Percentiles rank a stretch among this genome's conserved stretches.
Evolutionary conservation across 495 filamentous ascomycete genomes (phyloP).

Genomic region (Penicillium angulare): DNA sequence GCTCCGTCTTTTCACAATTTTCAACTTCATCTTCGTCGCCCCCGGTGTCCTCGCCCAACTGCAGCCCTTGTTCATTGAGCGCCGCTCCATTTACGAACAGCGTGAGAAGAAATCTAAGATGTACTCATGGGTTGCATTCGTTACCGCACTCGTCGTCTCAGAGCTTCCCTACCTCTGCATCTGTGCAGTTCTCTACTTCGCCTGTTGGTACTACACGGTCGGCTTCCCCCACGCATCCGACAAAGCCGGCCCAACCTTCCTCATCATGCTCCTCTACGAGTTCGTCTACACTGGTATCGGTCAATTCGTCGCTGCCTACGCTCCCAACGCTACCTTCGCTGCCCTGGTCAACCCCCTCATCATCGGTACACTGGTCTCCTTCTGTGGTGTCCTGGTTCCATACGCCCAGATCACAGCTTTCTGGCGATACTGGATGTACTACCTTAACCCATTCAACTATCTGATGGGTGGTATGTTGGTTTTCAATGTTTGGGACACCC

Average conservation of each 20-base stretch:
- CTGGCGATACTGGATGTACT: slow-evolving; percentile 77
- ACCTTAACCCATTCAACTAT: slow-evolving; percentile 69
- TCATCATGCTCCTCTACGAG: slow-evolving; percentile 55
- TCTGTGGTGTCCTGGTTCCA: slow-evolving; percentile 50
- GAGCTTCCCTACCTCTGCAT: slow-evolving; percentile 54
- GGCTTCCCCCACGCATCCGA: slow-evolving; percentile 33
- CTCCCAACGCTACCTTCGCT: slow-evolving; percentile 55
- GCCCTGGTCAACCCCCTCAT: slow-evolving; percentile 56
- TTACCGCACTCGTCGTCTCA: slow-evolving; percentile 47
- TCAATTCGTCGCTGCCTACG: slow-evolving; percentile 58
- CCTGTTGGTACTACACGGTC: slow-evolving; percentile 53
- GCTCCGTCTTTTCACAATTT: slow-evolving; percentile 44
- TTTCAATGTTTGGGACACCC: slow-evolving; percentile 53
- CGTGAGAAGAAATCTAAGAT: slow-evolving; percentile 53
- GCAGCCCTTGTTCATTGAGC: slow-evolving; percentile 53
- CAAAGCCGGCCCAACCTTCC: slow-evolving; percentile 54
- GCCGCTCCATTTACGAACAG: slow-evolving; percentile 51
- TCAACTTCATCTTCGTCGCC: slow-evolving; percentile 51
- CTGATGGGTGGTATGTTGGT: slow-evolving; percentile 60
- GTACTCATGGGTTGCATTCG: slow-evolving; percentile 57
- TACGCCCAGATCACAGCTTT: slow-evolving; percentile 52
- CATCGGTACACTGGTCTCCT: slow-evolving; percentile 53
- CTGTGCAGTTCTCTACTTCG: slow-evolving; percentile 48
- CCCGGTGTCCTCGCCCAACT: slow-evolving; percentile 50
- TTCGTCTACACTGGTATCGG: slow-evolving; percentile 58